Evolutionary conservation across 768 basidiomycete species (phyloP).

Genomic region (Scleroderma citrinum): DNA sequence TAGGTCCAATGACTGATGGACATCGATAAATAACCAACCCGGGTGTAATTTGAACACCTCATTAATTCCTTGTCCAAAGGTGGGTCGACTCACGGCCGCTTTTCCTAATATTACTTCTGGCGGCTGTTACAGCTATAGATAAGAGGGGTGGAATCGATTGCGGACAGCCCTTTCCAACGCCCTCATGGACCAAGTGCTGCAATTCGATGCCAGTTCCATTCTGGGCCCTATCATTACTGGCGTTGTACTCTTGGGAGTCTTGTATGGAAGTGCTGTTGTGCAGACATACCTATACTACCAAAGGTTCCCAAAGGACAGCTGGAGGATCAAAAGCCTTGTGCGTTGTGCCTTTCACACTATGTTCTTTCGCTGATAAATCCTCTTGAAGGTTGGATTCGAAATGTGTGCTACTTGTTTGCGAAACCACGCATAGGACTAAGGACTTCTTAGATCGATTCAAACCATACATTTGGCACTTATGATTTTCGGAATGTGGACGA

Average conservation of each 20-base stretch:
- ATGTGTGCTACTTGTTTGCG: background rate
- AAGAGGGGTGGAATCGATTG: background rate
- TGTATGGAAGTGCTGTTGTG: conserved; percentile 20
- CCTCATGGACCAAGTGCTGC: background rate
- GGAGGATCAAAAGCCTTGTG: conserved; percentile 13
- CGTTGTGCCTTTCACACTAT: conserved; percentile 1
- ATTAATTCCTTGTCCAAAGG: conserved; percentile 50
- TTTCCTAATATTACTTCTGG: background rate
- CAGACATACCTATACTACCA: conserved; percentile 18
- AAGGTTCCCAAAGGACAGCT: conserved; percentile 14
- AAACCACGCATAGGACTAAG: background rate
- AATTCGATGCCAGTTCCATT: background rate
- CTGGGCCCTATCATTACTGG: conserved; percentile 22
- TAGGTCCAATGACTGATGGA: too few species aligned
- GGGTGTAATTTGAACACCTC: conserved; percentile 32
- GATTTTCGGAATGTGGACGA: background rate
- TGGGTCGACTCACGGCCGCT: conserved; percentile 31
- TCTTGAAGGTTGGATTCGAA: background rate
- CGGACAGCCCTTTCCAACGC: background rate
- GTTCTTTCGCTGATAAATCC: background rate
- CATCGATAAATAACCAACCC: conserved; percentile 26
- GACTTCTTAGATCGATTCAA: background rate
- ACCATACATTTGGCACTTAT: background rate
- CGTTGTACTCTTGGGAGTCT: conserved; percentile 15
- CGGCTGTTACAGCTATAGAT: background rate